Evolutionary conservation across 176 grass and related monocot genomes (phyloP), one percentile per base, ranked within the genome.

Genomic region (Aegilops tauschii): DNA sequence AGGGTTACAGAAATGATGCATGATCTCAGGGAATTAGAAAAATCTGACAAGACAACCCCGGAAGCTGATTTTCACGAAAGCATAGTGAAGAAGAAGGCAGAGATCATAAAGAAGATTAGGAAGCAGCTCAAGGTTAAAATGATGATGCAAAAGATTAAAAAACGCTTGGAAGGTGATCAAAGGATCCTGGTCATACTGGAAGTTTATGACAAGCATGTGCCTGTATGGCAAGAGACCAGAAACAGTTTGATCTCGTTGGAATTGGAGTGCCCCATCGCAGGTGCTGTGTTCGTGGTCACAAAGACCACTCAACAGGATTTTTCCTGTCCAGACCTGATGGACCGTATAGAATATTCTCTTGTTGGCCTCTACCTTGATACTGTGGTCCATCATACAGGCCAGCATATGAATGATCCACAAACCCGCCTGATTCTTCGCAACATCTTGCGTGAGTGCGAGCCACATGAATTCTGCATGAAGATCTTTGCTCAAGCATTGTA

Each of bases 401-500:
- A 3, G 1, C 13, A 28, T 37, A 5, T 5, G 29, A 3, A 56
- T 8, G 1, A 16, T 5, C 0, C 0, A 5, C 2, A 23, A 0
- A 35, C 0, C 34, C 1, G 0, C 9, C 3, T 1, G 21, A 34
- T 74, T 27, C 16, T 12, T 6, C 65, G 0, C 5, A 2, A n/a
- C 6, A 74, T 84, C 39, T 8, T 84, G 14, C 0, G 13, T 1
- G 0, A 1, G 10, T 84, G 81, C 6, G 3, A 50, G 8, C 1
- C 21, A 3, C 0, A 72, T 36, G 69, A 59, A 11, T 62, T 84
- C 2, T 25, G 20, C 45, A 84, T 84, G 70, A 84, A 36, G 29
- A 5, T 69, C 3, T 72, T 84, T 21, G 10, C 16, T n/a, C 35
- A 6, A 5, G 34, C 35, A 37, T 10, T 84, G 14, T 59, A 59